These are phyloP conservation scores for Angomonas ambiguus DNA, from an alignment of 208 protist genomes.

Conservation along the genomic window DNA sequence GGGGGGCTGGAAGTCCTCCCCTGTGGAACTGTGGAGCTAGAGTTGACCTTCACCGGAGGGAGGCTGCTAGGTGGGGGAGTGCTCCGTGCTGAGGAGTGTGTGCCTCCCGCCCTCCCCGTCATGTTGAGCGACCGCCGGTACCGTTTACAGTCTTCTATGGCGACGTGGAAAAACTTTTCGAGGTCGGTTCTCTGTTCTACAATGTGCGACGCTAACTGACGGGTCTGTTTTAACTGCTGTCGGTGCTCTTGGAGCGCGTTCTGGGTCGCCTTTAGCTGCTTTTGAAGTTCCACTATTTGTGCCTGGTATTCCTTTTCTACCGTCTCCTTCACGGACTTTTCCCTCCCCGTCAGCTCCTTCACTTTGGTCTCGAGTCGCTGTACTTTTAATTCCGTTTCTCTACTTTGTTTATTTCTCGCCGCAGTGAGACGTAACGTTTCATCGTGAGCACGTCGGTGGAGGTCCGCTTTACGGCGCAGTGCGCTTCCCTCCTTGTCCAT, in stretches of 20 bases:
- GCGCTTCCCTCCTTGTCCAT: slow-evolving; percentile 41
- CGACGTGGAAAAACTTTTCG: slow-evolving; percentile 76
- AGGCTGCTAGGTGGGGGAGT: not conserved
- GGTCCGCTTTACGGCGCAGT: slow-evolving; percentile 34
- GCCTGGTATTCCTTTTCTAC: slow-evolving; percentile 31
- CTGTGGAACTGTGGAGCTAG: no score
- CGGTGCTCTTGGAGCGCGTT: slow-evolving; percentile 38
- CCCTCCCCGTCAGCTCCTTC: slow-evolving; percentile 33
- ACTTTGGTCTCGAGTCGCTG: slow-evolving; percentile 52
- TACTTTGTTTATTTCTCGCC: slow-evolving; percentile 28
- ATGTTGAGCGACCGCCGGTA: slow-evolving; percentile 23
- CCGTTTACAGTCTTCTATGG: slow-evolving; percentile 51
- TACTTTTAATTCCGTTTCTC: slow-evolving; percentile 43
- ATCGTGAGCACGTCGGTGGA: slow-evolving; percentile 52
- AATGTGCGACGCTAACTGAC: slow-evolving; percentile 40
- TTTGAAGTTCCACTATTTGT: slow-evolving; percentile 35
- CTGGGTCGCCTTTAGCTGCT: slow-evolving; percentile 40
- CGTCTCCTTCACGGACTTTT: slow-evolving; percentile 20
- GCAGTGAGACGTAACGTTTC: slow-evolving; percentile 56
- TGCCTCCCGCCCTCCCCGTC: not conserved
- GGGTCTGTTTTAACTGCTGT: slow-evolving; percentile 46
- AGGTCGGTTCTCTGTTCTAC: slow-evolving; percentile 67
- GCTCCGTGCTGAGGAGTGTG: not conserved
- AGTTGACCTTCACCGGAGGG: not conserved
- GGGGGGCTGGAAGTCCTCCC: no score